Percentiles rank a stretch among this genome's conserved stretches.
These are phyloP conservation scores for Vickermania spadyakhi DNA, from an alignment of 208 protist genomes.

Conservation along the genomic window DNA sequence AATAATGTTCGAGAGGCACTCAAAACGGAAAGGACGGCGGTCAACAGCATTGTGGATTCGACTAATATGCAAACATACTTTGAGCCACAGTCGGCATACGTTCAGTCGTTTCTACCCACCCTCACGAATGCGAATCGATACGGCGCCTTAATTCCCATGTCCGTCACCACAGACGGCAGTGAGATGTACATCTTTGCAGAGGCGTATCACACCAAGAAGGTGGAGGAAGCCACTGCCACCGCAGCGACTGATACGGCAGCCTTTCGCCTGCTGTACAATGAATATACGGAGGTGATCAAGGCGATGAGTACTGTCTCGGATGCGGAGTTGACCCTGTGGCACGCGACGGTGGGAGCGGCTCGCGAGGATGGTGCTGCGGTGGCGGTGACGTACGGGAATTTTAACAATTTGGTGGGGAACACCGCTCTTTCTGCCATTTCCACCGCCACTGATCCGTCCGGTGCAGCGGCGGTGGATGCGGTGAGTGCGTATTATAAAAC, in stretches of 20 bases:
- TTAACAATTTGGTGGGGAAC: constrained; percentile 1
- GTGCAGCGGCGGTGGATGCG: not conserved
- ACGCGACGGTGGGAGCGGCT: constrained; percentile 1
- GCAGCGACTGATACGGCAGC: not conserved
- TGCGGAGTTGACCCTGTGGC: constrained; percentile 3
- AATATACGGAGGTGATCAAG: not conserved
- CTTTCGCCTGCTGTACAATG: not conserved
- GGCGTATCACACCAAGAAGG: not conserved
- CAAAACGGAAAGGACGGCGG: not conserved
- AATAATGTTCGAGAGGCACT: no score
- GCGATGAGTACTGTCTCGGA: not conserved
- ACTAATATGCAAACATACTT: not conserved
- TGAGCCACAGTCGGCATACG: not conserved
- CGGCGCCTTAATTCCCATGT: not conserved
- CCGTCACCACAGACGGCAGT: not conserved
- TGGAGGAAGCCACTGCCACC: not conserved
- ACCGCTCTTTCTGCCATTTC: not conserved
- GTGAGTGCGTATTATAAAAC: not conserved
- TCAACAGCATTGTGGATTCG: no score
- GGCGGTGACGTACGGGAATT: not conserved
- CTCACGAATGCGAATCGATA: not conserved
- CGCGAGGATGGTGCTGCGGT: not conserved
- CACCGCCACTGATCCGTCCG: not conserved
- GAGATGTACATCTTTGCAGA: not conserved
- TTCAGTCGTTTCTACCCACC: not conserved